phyloP scores from a whole-genome alignment of 805 yeast species.

The Brettanomyces custersianus region DNA sequence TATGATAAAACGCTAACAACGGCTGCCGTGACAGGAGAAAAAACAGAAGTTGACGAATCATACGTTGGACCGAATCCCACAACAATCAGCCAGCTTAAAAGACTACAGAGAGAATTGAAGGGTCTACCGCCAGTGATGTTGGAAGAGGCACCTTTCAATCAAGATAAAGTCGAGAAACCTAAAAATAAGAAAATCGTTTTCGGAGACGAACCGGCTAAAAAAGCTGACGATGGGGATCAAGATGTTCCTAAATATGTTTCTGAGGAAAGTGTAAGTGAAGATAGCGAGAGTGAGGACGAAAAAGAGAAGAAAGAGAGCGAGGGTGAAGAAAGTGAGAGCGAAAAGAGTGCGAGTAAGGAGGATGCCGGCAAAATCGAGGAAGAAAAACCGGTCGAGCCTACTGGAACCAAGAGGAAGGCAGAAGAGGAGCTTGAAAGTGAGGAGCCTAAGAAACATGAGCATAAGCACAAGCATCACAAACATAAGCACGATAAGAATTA shows the following conservation, averaged over 20 bases:
- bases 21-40: background rate
- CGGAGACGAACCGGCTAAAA: conserved; percentile 8
- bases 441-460: conserved; percentile 1
- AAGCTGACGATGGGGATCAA: conserved; percentile 3
- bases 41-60: background rate
- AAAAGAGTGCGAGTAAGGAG: background rate
- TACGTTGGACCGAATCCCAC: conserved; percentile 22
- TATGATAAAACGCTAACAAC: conserved; percentile 12
- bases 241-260: background rate
- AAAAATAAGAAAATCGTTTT: conserved; percentile 15
- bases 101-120: conserved; percentile 28
- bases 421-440: background rate
- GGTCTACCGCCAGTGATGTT: conserved; percentile 28
- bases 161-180: background rate
- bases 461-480: conserved; percentile 1
- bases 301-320: background rate
- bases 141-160: conserved; percentile 10
- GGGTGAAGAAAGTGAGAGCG: background rate
- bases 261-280: background rate
- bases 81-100: conserved; percentile 24
- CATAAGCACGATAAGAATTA: background rate
- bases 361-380: background rate
- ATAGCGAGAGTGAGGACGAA: background rate
- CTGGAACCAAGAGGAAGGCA: conserved; percentile 1
- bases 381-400: too few relatives aligned